Evolutionary conservation across 805 yeast genomes (phyloP), one percentile per base, ranked within the genome.

Genomic region (Candida germanica): DNA sequence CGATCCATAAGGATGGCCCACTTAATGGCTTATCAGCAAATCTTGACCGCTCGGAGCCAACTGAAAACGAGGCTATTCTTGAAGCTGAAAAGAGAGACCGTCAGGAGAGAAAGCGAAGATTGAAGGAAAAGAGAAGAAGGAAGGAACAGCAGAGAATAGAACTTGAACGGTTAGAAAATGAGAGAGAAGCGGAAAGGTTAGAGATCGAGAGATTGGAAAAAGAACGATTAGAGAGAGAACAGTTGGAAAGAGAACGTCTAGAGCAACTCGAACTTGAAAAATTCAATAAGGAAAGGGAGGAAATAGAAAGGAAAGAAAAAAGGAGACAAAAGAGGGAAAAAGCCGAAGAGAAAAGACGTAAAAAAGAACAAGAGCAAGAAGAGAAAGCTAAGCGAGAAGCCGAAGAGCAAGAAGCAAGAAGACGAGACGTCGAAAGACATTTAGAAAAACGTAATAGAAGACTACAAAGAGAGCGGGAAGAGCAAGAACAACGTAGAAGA

Each of bases 401-500:
- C 6, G 14, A 25, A 27, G 20, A 6, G 6, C 9, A n/a, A 18
- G 29, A 23, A 18, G 18, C 11, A 19, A 19, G 26, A 17, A 25
- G 24, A 16, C 15, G 8, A 14, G 32, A 26, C 3, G 34, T 8
- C n/a, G 17, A 26, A 18, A 29, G 12, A 16, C 12, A 6, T 6
- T 6, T 6, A 29, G 25, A 20, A 29, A 14, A 29, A 29, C 9
- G 11, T 5, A 6, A 12, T 10, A 19, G 11, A 20, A 38, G 25
- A 38, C 37, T n/a, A 29, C 15, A 25, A 17, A 24, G 32, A 29
- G n/a, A 15, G 18, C 6, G 24, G 23, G 12, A 11, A 35, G 29
- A 34, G 31, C 33, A 31, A 27, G 35, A 29, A 19, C n/a, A n/a
- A n/a, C n/a, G n/a, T n/a, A n/a, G n/a, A n/a, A 28, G 37, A 18